A percentile compares a stretch with the other conserved stretches of the same genome.
Conservation (phyloP, 2,329 filamentous ascomycete species). For the Tolypocladium ophioglossoides region DNA sequence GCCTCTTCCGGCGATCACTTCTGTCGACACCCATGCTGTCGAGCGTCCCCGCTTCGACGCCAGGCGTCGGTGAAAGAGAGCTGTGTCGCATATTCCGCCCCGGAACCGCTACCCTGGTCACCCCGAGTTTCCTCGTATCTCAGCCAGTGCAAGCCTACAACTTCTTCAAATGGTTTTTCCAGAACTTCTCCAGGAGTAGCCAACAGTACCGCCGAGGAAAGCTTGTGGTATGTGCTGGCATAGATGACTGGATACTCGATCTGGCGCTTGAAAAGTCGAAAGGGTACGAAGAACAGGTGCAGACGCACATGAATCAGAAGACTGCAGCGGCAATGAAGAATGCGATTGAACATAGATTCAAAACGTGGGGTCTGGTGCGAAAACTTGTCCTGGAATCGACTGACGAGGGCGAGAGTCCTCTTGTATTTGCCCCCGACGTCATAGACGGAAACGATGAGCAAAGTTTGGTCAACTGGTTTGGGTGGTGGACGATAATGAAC, state of each 20-base stretch:
- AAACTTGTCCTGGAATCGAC: constrained; percentile 7
- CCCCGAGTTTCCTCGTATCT: constrained; percentile 30
- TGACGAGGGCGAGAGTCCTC: constrained; percentile 12
- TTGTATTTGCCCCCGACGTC: constrained; percentile 33
- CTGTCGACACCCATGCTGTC: constrained; percentile 8
- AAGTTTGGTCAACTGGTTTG: constrained; percentile 53
- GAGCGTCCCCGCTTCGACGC: constrained; percentile 1
- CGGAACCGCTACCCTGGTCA: constrained; percentile 25
- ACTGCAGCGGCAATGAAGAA: neutral
- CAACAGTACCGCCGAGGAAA: constrained; percentile 8
- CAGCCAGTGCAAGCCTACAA: constrained; percentile 22
- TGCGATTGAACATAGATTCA: constrained; percentile 10
- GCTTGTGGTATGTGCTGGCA: constrained; percentile 18
- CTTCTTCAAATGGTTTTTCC: constrained; percentile 25
- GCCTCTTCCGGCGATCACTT: constrained; percentile 26
- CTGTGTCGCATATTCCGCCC: constrained; percentile 19
- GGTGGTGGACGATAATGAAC: constrained; percentile 41
- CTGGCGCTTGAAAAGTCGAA: constrained; percentile 13
- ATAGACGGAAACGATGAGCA: constrained; percentile 52
- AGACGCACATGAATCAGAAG: neutral
- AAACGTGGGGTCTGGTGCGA: constrained; percentile 11
- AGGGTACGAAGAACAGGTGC: neutral
- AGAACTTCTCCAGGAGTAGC: constrained; percentile 9
- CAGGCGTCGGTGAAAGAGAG: constrained; percentile 10
- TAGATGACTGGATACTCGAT: constrained; percentile 18